Percentiles rank a stretch among this genome's conserved stretches.
Evolutionary conservation across 306 rosid genomes (phyloP).

Genomic region (Cucurbita moschata): DNA sequence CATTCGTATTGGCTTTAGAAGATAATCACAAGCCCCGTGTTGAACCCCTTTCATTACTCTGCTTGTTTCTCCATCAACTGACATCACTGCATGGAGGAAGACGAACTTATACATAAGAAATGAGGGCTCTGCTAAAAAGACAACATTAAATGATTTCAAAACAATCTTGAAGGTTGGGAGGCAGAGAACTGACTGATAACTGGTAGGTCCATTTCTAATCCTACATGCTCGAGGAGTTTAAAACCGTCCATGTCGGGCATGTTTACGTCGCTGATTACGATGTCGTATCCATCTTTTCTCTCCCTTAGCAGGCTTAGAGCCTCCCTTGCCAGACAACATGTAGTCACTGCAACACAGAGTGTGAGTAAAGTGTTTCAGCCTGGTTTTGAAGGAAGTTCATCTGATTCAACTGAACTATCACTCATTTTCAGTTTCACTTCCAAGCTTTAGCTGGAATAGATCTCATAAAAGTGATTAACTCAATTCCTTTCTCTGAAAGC

Average conservation of each 20-base stretch:
- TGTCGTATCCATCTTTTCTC: constrained; percentile 77
- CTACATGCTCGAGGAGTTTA: constrained; percentile 94
- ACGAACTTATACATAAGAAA: neutral
- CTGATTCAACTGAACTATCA: neutral
- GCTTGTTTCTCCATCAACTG: constrained; percentile 95
- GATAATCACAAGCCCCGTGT: constrained; percentile 97
- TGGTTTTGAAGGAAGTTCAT: neutral
- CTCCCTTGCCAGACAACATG: constrained; percentile 73
- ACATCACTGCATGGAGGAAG: constrained; percentile 64
- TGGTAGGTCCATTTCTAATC: constrained; percentile 99
- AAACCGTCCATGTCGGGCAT: constrained; percentile 99
- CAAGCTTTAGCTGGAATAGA: neutral
- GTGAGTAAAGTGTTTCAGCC: neutral
- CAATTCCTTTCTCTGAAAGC: neutral
- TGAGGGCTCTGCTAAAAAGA: neutral
- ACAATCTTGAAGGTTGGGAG: constrained; percentile 14
- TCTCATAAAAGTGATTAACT: neutral
- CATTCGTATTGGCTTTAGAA: constrained; percentile 95
- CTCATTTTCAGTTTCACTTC: neutral
- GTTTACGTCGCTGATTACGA: constrained; percentile 93
- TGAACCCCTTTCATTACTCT: constrained; percentile 98
- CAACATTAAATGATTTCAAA: neutral
- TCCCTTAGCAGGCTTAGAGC: constrained; percentile 79
- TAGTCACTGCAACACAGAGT: constrained; percentile 54
- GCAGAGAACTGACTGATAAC: constrained; percentile 73